Percentiles rank a stretch among this genome's conserved stretches.
Evolutionary conservation across 2,329 filamentous ascomycete species (phyloP).

Genomic region (Emergomyces africanus): DNA sequence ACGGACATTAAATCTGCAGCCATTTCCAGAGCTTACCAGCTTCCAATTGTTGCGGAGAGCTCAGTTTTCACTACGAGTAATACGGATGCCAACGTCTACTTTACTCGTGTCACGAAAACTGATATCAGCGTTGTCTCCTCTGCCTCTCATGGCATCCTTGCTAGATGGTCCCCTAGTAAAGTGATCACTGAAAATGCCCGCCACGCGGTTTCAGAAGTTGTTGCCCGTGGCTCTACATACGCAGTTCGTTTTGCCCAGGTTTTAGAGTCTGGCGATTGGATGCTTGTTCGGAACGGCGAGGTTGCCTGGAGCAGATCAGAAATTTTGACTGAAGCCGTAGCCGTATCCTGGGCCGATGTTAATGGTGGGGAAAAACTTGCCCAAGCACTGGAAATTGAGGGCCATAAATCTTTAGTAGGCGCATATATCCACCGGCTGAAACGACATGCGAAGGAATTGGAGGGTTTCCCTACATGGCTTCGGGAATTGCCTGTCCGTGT

Average conservation of each 20-base stretch:
- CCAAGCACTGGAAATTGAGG: constrained; percentile 72
- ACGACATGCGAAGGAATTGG: constrained; percentile 67
- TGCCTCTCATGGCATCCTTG: constrained; percentile 60
- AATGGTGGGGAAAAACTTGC: constrained; percentile 61
- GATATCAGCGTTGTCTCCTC: constrained; percentile 67
- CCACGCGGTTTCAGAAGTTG: constrained; percentile 69
- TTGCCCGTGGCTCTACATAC: constrained; percentile 57
- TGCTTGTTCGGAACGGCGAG: constrained; percentile 70
- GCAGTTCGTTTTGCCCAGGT: constrained; percentile 68
- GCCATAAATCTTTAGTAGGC: constrained; percentile 61
- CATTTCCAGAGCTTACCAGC: constrained; percentile 64
- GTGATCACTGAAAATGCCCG: constrained; percentile 37
- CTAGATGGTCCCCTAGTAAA: constrained; percentile 53
- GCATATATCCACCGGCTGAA: constrained; percentile 84
- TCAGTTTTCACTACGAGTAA: constrained; percentile 72
- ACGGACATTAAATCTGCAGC: constrained; percentile 57
- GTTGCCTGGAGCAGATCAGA: constrained; percentile 71
- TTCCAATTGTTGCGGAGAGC: constrained; percentile 56
- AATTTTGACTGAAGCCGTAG: constrained; percentile 63
- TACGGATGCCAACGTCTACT: constrained; percentile 71
- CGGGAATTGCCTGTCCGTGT: constrained; percentile 56
- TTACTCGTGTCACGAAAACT: constrained; percentile 65
- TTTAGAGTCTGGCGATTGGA: constrained; percentile 58
- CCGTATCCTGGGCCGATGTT: constrained; percentile 68
- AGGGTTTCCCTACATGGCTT: constrained; percentile 58